A percentile compares a stretch with the other conserved stretches of the same genome.
phyloP scores from a whole-genome alignment of 129 eudicot genomes.

The Helichrysum umbraculigerum region DNA sequence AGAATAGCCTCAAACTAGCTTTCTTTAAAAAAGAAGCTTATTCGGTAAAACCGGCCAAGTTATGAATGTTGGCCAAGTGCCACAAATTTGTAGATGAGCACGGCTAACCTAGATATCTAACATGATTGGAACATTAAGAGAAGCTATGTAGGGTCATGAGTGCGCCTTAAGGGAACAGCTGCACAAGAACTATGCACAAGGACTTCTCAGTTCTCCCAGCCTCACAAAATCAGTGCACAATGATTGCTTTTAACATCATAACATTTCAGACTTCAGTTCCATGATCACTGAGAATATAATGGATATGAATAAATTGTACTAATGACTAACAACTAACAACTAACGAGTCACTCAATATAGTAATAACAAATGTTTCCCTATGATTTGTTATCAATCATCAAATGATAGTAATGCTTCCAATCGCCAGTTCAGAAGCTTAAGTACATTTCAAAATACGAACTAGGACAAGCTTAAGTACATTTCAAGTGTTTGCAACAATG shows the following conservation, averaged over 20 bases:
- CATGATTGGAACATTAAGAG: not conserved
- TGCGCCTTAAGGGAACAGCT: not conserved
- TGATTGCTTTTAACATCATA: not conserved
- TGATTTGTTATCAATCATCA: not conserved
- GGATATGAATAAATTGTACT: not conserved
- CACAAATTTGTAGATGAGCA: not conserved
- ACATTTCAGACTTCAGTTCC: not conserved
- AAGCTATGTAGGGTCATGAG: not conserved
- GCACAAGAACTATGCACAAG: not conserved
- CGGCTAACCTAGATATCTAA: conserved; percentile 8
- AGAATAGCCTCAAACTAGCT: not conserved
- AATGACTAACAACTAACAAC: not conserved
- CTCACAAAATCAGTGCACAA: too few species aligned
- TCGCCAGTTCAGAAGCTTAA: not conserved
- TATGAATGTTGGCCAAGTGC: not conserved
- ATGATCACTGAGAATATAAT: too few species aligned
- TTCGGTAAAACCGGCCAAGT: not conserved
- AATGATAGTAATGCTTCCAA: conserved; percentile 7
- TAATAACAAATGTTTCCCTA: not conserved
- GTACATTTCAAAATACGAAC: conserved; percentile 4
- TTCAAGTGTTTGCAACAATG: not conserved
- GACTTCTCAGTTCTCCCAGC: too few species aligned
- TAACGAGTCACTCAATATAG: not conserved
- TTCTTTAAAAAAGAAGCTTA: not conserved
- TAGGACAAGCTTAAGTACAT: not conserved